phyloP scores from a whole-genome alignment of 495 filamentous ascomycete species.

The Hyaloscypha hepaticicola region DNA sequence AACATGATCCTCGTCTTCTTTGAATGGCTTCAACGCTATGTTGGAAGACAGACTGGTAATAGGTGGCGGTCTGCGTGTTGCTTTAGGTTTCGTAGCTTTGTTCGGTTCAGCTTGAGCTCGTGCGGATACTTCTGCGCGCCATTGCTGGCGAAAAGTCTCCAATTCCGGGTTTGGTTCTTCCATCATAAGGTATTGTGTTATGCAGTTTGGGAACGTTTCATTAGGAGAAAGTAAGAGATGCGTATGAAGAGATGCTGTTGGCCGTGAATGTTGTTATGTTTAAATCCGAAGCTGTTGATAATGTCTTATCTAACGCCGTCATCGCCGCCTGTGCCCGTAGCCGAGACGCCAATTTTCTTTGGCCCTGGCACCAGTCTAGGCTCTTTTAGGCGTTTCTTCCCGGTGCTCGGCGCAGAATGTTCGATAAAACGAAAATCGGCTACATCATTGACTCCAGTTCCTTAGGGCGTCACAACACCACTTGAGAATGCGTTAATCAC shows the following conservation, averaged over 20 bases:
- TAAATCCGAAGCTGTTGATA: constrained; percentile 3
- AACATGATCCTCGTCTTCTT: constrained; percentile 39
- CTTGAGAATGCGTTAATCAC: neutral
- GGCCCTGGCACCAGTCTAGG: neutral
- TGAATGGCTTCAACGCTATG: constrained; percentile 4
- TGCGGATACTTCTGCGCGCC: constrained; percentile 75
- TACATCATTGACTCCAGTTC: constrained; percentile 27
- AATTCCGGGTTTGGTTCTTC: constrained; percentile 54
- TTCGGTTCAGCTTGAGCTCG: constrained; percentile 31
- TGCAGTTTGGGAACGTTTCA: constrained; percentile 10
- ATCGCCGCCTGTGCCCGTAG: constrained; percentile 6
- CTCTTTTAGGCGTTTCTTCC: neutral
- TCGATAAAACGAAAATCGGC: constrained; percentile 14
- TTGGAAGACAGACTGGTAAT: constrained; percentile 15
- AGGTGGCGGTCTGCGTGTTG: constrained; percentile 20
- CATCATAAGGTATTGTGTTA: constrained; percentile 18
- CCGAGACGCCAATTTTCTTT: constrained; percentile 7
- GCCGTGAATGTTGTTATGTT: neutral
- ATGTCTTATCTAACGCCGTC: constrained; percentile 6
- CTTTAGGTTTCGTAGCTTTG: constrained; percentile 22
- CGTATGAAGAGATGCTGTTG: neutral
- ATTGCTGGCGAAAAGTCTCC: constrained; percentile 76
- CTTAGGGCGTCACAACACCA: neutral
- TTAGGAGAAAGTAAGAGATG: neutral
- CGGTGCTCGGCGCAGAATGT: constrained; percentile 3